Percentiles rank a stretch among this genome's conserved stretches.
Evolutionary conservation across 106 monocot species (phyloP).

Genomic region (Dendrobium catenatum): DNA sequence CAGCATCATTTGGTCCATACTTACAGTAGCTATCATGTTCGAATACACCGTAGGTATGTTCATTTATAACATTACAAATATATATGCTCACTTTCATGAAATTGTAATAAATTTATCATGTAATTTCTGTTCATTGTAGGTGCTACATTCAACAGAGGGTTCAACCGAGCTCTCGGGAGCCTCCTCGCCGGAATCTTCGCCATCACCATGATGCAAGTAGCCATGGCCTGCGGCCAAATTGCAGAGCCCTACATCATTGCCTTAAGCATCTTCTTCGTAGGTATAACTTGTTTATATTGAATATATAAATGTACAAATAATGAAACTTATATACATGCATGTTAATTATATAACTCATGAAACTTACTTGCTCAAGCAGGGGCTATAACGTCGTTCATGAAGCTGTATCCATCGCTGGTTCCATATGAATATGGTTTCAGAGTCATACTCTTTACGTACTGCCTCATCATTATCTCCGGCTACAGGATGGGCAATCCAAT

Average conservation of each 20-base stretch:
- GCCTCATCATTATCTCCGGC: slow-evolving; percentile 63
- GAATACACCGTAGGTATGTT: slow-evolving; percentile 73
- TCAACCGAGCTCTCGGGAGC: slow-evolving; percentile 71
- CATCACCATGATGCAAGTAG: slow-evolving; percentile 48
- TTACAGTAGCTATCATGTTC: slow-evolving; percentile 79
- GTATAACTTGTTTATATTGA: slow-evolving; percentile 14
- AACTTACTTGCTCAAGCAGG: slow-evolving; percentile 23
- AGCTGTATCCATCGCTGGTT: slow-evolving; percentile 58
- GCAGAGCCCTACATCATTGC: slow-evolving; percentile 63
- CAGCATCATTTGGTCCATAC: slow-evolving; percentile 69
- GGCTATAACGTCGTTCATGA: slow-evolving; percentile 61
- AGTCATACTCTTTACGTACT: slow-evolving; percentile 70
- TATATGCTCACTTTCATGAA: too few species aligned
- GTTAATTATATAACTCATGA: too few species aligned
- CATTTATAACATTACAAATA: too few species aligned
- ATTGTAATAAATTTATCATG: neutral
- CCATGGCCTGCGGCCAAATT: slow-evolving; percentile 43
- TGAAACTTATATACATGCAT: neutral
- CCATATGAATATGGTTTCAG: slow-evolving; percentile 78
- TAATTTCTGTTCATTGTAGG: slow-evolving; percentile 19
- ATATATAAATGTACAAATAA: too few species aligned
- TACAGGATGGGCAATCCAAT: slow-evolving; percentile 59
- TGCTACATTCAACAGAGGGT: slow-evolving; percentile 69
- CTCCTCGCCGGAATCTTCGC: slow-evolving; percentile 70
- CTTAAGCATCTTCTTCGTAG: slow-evolving; percentile 75